Evolutionary conservation across 1,139 yeast genomes (phyloP).

Genomic region (Magnusiomyces fungicola): DNA sequence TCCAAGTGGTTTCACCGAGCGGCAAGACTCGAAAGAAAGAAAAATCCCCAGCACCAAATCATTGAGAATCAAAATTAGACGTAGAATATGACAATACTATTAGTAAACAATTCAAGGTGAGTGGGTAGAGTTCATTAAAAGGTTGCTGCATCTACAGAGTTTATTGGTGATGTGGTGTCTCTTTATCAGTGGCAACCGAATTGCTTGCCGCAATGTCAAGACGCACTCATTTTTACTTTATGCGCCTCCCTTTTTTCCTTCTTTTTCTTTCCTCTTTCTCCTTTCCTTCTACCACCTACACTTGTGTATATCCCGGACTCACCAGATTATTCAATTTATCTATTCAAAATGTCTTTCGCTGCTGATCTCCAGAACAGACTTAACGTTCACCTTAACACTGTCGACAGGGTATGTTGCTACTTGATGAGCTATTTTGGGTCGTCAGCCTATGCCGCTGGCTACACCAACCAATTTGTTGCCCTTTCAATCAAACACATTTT

Average conservation of each 20-base stretch:
- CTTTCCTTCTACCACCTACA: conserved; percentile 2
- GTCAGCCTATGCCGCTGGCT: not conserved
- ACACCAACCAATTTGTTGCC: not conserved
- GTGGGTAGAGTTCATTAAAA: too few relatives aligned
- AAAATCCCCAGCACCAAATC: too few relatives aligned
- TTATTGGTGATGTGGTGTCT: too few relatives aligned
- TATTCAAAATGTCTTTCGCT: conserved; percentile 14
- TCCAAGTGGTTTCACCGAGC: too few relatives aligned
- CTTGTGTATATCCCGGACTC: not conserved
- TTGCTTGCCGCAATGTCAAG: too few relatives aligned
- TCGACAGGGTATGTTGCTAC: conserved; percentile 25
- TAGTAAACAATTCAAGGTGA: too few relatives aligned
- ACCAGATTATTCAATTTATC: not conserved
- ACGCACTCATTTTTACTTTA: conserved; percentile 8
- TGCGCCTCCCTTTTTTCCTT: conserved; percentile 1
- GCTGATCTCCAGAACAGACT: conserved; percentile 25
- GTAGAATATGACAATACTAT: too few relatives aligned
- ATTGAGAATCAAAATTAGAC: too few relatives aligned
- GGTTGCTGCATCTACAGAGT: too few relatives aligned
- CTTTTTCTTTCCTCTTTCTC: not conserved
- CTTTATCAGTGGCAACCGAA: too few relatives aligned
- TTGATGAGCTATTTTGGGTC: not conserved
- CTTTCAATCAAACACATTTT: not conserved
- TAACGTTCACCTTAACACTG: conserved; percentile 24
- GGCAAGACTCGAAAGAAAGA: too few relatives aligned